These are phyloP conservation scores for Jatropha podagrica DNA, from an alignment of 441 rosid species.

Conservation along the genomic window DNA sequence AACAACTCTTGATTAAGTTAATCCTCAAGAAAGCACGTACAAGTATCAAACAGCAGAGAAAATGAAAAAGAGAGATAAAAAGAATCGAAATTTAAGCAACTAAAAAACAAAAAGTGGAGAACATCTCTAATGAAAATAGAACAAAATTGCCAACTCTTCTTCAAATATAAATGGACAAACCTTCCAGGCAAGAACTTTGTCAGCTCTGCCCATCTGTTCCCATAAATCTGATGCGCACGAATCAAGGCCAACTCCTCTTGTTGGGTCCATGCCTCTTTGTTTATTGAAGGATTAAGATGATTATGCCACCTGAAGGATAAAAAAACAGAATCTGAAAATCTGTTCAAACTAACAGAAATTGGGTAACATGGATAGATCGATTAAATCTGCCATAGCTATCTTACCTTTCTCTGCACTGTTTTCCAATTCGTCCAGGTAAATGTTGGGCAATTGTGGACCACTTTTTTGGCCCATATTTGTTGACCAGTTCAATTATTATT, in stretches of 20 bases:
- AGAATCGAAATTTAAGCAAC: slow-evolving; percentile 13
- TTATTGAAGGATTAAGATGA: slow-evolving; percentile 96
- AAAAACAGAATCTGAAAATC: neutral
- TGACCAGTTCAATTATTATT: slow-evolving; percentile 73
- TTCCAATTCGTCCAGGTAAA: slow-evolving; percentile 97
- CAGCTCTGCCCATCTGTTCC: slow-evolving; percentile 99
- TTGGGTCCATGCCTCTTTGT: slow-evolving; percentile 99
- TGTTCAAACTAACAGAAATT: neutral
- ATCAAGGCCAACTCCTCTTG: slow-evolving; percentile 95
- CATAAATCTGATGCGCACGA: slow-evolving; percentile 95
- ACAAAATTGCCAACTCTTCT: neutral
- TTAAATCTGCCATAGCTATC: neutral
- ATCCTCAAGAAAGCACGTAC: neutral
- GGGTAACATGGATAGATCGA: neutral
- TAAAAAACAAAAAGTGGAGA: slow-evolving; percentile 5
- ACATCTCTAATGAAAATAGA: slow-evolving; percentile 8
- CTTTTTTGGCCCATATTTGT: slow-evolving; percentile 86
- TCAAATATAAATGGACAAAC: slow-evolving; percentile 39
- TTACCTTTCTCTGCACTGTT: slow-evolving; percentile 98
- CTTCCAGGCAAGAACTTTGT: slow-evolving; percentile 98
- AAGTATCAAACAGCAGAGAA: neutral
- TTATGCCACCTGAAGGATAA: slow-evolving; percentile 70
- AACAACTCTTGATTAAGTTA: neutral
- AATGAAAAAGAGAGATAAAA: neutral
- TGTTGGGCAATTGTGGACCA: slow-evolving; percentile 97